Evolutionary conservation across 257 asterid species (phyloP), one percentile per base, ranked within the genome.

Genomic region (Gynochthodes officinalis): DNA sequence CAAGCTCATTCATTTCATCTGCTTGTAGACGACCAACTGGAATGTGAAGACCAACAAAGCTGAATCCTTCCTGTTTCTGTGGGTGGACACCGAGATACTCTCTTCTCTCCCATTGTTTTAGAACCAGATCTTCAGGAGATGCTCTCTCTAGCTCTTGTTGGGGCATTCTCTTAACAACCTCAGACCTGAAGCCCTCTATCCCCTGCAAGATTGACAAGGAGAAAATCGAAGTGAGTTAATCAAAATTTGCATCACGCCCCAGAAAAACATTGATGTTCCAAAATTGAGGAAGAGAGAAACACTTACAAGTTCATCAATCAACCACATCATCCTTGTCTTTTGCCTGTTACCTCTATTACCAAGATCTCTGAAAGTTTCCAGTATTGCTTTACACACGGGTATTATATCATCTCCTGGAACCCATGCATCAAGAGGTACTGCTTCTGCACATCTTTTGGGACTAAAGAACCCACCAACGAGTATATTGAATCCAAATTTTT

Each of bases 241-340:
- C 10, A 59, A 66, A 58, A 59, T 27, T 5, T 62, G 33, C 43
- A 23, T 63, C 55, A 44, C 50, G 49, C 68, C 65, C 30, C 27
- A 25, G 25, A 4, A 30, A 71, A 40, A 2, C 15, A 57, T 23
- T 37, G 37, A 44, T 39, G 54, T 55, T 39, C 2, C 16, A 25
- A 35, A 32, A 30, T 28, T 7, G 19, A n/a, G 32, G 18, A 30
- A 43, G 35, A 49, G 32, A 39, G n/a, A 39, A 61, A 49, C 23
- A 80, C 98, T 89, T 32, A 94, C 99, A 48, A 94, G 97, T 84
- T 94, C 99, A 80, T 94, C 99, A 37, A 94, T 91, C 48, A 91
- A 77, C 99, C 99, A 94, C 99, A 94, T 94, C 99, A 94, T 91
- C 84, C 99, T 88, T 33, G 93, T 84, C 74, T 86, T 94, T 86